These are phyloP conservation scores for Paracorniculantispora psalliotae DNA, from an alignment of 2,329 filamentous ascomycete species.

Conservation along the genomic window DNA sequence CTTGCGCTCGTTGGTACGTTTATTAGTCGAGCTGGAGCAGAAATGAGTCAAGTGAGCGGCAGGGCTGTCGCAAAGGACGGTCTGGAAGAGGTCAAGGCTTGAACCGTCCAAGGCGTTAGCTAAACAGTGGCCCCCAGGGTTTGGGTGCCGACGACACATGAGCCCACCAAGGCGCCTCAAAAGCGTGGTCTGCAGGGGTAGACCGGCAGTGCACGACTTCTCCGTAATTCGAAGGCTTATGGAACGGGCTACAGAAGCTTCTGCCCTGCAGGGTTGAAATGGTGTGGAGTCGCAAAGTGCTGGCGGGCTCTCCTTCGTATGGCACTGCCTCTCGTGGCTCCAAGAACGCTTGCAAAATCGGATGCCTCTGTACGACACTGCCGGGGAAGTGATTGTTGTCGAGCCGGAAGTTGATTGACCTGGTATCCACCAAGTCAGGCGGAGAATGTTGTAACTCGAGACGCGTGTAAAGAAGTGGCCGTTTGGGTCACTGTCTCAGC, in stretches of 20 bases:
- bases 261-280: slow-evolving; percentile 1
- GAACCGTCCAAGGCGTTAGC: slow-evolving; percentile 1
- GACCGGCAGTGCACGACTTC: neutral
- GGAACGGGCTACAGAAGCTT: slow-evolving; percentile 9
- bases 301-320: too few species aligned
- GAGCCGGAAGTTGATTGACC: slow-evolving; percentile 3
- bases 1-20: neutral
- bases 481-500: slow-evolving; percentile 8
- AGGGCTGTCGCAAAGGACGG: neutral
- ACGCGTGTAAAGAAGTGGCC: neutral
- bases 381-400: slow-evolving; percentile 1
- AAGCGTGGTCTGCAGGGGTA: slow-evolving; percentile 3
- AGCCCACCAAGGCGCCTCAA: neutral
- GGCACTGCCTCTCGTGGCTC: neutral
- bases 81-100: neutral
- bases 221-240: slow-evolving; percentile 4
- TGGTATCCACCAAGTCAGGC: slow-evolving; percentile 1
- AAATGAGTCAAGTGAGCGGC: neutral
- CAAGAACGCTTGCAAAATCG: neutral
- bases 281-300: neutral
- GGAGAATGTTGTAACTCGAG: slow-evolving; percentile 5
- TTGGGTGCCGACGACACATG: neutral
- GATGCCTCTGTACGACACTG: neutral
- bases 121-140: neutral
- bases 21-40: neutral